Evolutionary conservation across 2,329 filamentous ascomycete genomes (phyloP).

Genomic region (Dendryphion nanum): DNA sequence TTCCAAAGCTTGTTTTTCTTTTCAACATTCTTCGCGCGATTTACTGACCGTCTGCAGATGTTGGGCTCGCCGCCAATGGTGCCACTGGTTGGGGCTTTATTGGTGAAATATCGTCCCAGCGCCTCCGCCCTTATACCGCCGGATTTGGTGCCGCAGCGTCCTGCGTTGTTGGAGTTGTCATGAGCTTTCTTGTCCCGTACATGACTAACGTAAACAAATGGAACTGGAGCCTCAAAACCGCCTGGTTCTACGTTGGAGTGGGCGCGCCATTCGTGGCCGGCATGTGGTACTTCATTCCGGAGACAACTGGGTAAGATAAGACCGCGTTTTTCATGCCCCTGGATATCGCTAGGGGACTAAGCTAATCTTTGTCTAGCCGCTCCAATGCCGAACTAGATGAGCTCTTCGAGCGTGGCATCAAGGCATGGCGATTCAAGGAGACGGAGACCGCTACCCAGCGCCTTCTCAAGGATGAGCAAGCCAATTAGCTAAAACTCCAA

Average conservation of each 20-base stretch:
- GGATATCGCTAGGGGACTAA: no score
- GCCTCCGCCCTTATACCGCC: constrained; percentile 8
- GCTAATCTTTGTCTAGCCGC: no score
- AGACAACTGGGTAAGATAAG: constrained; percentile 6
- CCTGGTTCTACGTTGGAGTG: constrained; percentile 9
- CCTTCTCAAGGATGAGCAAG: no score
- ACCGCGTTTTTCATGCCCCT: no score
- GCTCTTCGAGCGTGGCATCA: constrained; percentile 8
- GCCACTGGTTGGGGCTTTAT: constrained; percentile 9
- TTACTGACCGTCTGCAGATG: constrained; percentile 4
- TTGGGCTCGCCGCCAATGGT: constrained; percentile 8
- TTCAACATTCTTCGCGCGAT: not conserved
- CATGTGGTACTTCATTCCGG: constrained; percentile 9
- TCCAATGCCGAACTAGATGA: constrained; percentile 7
- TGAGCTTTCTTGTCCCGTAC: constrained; percentile 9
- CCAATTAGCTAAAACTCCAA: no score
- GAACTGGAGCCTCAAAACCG: constrained; percentile 9
- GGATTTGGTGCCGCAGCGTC: constrained; percentile 9
- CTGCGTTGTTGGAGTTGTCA: constrained; percentile 7
- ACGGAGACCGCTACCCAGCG: constrained; percentile 5
- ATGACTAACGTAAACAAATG: constrained; percentile 7
- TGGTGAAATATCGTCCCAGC: constrained; percentile 9
- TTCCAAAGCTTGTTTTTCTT: no score
- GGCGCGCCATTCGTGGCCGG: constrained; percentile 6
- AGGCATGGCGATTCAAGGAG: constrained; percentile 6